Evolutionary conservation across 305 asterid genomes (phyloP), one percentile per base, ranked within the genome.

Genomic region (Rubia occidens): DNA sequence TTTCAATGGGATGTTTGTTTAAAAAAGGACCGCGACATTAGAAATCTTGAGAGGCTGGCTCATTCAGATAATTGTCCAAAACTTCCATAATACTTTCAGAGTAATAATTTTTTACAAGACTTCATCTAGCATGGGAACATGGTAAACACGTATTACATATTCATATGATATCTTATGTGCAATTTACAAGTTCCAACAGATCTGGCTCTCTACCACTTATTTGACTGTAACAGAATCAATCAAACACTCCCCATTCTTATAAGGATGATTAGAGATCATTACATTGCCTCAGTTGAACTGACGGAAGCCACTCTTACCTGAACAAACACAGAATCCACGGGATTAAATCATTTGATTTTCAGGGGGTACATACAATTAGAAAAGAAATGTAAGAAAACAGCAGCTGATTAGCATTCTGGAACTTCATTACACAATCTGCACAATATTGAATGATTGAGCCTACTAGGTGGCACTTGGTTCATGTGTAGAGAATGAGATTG

Each of bases 111-210:
- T 65, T 32, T 73, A 72, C 64, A 59, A 39, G 32, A 39, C 20
- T 59, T 66, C 17, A 32, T 47, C 54, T 21, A 64, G 65, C 37
- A 20, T 47, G 29, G 37, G 18, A 11, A 60, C 60, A 60, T 3
- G 37, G 37, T 32, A 26, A 20, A 26, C 49, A 10, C 24, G 18
- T 54, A 29, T 60, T 10, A 37, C 59, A 54, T 42, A 45, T 26
- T 56, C 64, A 39, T 21, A 56, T 40, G 24, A 56, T 11, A 39
- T 42, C 56, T 11, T n/a, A 47, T 8, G 9, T 37, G 59, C 69
- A 47, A 39, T 74, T 61, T 4, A 47, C 70, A 68, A 51, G 58
- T 21, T 53, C 56, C 73, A 68, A 68, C 51, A 74, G 66, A 59
- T 74, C 72, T 61, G 65, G 29, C 49, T 37, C 47, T 15, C 54